Base-by-base conservation (phyloP, 2,329 filamentous ascomycete species). In the Zymoseptoria passerinii region DNA sequence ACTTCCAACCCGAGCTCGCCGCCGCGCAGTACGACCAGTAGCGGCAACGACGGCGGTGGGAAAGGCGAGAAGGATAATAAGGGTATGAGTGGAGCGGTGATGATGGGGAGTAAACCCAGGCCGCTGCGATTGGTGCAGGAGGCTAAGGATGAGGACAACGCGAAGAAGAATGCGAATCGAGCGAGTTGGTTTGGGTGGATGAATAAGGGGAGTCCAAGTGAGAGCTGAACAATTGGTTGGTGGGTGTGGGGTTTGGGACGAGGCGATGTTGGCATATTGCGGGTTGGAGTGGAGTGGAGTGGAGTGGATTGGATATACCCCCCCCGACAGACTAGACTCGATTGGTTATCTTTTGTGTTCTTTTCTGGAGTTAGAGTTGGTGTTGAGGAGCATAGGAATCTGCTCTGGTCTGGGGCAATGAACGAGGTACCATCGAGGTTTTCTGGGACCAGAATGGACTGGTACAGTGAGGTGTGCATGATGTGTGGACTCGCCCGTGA, bases 41-140 rank as follows among this genome's bases (percentile, higher is more conserved):
- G 64, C 28, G 66, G 65, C 49, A 44, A 44, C n/a, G 35, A 44
- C 23, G 23, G 23, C 23, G 23, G 23, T 44, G n/a, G 13, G 16
- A n/a, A 16, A 44, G 35, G 13, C 4, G 72, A 73, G 29, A 63
- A 64, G 16, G 67, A 67, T 28, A 61, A 62, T 28, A 63, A 62
- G 8, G 60, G 52, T n/a, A 61, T 65, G 28, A 66, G 67, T 3
- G 73, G 73, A 13, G 70, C 71, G n/a, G 70, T 77, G 18, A 79
- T 80, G 76, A 75, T 76, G 23, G 78, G 78, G 48, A 78, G 86
- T 68, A 94, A 94, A 74, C 85, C 95, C 59, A 83, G 92, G 40
- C 92, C 92, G 6, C 77, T 99, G 64, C 82, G 92, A 16, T 80
- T 99, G 28, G 91, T 97, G 52, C 89, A 94, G 74, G 90, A 95